phyloP scores from a whole-genome alignment of 176 grass and related monocot genomes.

The Aechmea fasciata region DNA sequence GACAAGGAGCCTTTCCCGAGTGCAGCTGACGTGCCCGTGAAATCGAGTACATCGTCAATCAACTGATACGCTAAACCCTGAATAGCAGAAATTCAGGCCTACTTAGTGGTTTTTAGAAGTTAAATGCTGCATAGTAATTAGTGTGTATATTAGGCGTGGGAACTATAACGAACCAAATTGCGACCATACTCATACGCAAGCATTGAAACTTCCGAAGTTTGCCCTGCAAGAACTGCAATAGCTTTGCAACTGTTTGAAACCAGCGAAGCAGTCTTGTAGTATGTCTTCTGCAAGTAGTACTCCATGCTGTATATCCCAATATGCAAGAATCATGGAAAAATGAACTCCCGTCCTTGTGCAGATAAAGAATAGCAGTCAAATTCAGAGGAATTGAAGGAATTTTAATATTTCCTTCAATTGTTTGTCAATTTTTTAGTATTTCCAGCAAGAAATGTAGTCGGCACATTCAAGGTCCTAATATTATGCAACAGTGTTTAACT shows the following conservation, averaged over 20 bases:
- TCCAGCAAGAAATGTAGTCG: conserved; percentile 7
- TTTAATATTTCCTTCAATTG: conserved; percentile 11
- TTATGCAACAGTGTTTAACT: not conserved
- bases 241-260: conserved; percentile 98
- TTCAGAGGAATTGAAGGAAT: not conserved
- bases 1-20: too few relatives aligned
- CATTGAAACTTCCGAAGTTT: conserved; percentile 75
- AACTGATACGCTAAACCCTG: too few relatives aligned
- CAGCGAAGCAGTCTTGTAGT: conserved; percentile 96
- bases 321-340: conserved; percentile 27
- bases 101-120: too few relatives aligned
- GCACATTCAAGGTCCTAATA: not conserved
- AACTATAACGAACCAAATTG: conserved; percentile 55
- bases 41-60: too few relatives aligned
- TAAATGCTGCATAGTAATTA: too few relatives aligned
- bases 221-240: conserved; percentile 84
- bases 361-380: conserved; percentile 8
- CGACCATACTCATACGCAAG: conserved; percentile 92
- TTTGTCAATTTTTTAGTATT: not conserved
- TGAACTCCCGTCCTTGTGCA: conserved; percentile 1
- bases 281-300: conserved; percentile 91
- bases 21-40: too few relatives aligned
- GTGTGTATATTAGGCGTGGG: not conserved
- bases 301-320: conserved; percentile 72
- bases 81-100: too few relatives aligned